Base-by-base conservation (phyloP, 1,284 basidiomycete species). In the Xerocomus alliaceus region DNA sequence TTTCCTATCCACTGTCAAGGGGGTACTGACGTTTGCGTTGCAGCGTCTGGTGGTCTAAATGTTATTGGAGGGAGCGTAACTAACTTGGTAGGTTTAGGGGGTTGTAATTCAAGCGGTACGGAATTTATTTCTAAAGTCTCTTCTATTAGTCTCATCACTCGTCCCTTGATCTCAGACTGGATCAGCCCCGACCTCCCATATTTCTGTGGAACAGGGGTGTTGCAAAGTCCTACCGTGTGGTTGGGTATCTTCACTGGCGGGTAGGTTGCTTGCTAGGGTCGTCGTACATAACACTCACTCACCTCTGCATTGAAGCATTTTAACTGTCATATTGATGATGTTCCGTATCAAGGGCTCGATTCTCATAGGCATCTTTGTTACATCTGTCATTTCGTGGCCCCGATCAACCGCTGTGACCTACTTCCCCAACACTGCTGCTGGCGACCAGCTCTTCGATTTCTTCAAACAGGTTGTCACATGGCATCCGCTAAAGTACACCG, bases 321-420 rank as follows among this genome's bases (percentile, higher is more conserved):
- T 93, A 54, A 94, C 92, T 3, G 82, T 90, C 13, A 78, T 94
- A 62, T 77, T 96, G 68, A 89, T 95, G 84, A 81, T 95, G 66
- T 96, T 94, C 79, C 90, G 92, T 59, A 83, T 96, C 71, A 90
- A 90, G 68, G 94, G 93, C 56, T 90, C 92, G 9, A 89, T 94
- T 70, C 85, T 94, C 41, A 87, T 93, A 56, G 91, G 91, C 59
- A 95, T 96, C 70, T 83, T 94, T 77, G 79, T 95, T 61, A 92
- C 92, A n/a, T 88, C 92, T 15, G 87, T 95, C 75, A 87, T 94
- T 68, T 93, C 91, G 0, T 96, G 94, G 94, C 93, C 93, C 0
- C 87, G 94, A 24, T 81, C 86, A 4, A 93, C 92, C 0, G 44
- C 86, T 4, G 90, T 96, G 67, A 95, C 94, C 26, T 87, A 85